Evolutionary conservation across 352 stramenopile genomes (phyloP).

Genomic region (Pythium chondricola): DNA sequence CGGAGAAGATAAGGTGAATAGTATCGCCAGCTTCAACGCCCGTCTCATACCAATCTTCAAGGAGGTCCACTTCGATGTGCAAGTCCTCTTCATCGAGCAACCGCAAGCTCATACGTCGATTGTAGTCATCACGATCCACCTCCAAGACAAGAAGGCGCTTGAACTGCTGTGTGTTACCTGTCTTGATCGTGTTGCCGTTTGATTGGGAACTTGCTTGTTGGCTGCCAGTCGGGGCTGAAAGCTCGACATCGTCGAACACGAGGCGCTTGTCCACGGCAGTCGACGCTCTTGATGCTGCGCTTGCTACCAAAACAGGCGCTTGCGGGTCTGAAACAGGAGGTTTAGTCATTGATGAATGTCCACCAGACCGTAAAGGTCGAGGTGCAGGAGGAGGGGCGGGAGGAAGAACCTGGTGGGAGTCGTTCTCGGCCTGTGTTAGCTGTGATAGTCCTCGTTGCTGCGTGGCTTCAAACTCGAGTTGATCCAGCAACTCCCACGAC

Average conservation of each 20-base stretch:
- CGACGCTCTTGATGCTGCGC: neutral
- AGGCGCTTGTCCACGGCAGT: constrained; percentile 8
- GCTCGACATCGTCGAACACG: constrained; percentile 1
- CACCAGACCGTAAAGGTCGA: constrained; percentile 8
- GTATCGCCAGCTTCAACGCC: constrained; percentile 62
- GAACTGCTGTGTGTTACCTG: constrained; percentile 33
- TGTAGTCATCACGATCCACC: constrained; percentile 41
- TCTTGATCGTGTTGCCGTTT: neutral
- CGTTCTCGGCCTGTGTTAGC: constrained; percentile 8
- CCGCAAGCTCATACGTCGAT: constrained; percentile 45
- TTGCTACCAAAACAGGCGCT: constrained; percentile 10
- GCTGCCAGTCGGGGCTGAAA: neutral
- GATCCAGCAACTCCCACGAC: constrained; percentile 68
- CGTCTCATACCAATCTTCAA: constrained; percentile 78
- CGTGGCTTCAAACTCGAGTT: constrained; percentile 54
- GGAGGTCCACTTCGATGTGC: constrained; percentile 49
- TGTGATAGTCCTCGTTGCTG: constrained; percentile 25
- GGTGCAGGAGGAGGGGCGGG: constrained; percentile 17
- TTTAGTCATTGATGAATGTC: constrained; percentile 14
- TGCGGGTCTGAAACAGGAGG: constrained; percentile 8
- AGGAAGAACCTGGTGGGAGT: constrained; percentile 22
- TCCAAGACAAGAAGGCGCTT: constrained; percentile 62
- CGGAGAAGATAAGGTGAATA: constrained; percentile 74
- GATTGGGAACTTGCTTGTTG: constrained; percentile 1
- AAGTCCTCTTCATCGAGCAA: constrained; percentile 63